Evolutionary conservation across 2,329 filamentous ascomycete species (phyloP).

Genomic region (Neodidymelliopsis sp.): DNA sequence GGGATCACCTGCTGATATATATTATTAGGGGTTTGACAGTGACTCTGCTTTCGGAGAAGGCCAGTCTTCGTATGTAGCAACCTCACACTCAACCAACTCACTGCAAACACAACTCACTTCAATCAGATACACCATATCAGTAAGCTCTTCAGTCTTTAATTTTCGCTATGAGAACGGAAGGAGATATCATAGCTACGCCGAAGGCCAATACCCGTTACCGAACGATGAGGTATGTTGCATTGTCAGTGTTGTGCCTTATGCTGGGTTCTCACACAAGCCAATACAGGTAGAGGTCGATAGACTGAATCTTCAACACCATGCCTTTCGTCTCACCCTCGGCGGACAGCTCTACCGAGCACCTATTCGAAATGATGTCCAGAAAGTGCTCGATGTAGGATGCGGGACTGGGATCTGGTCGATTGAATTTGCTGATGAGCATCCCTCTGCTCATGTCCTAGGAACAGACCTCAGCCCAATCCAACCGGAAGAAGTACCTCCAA

Average conservation of each 20-base stretch:
- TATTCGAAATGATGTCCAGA: conserved; percentile 35
- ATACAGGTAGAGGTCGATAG: conserved; percentile 38
- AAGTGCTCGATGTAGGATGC: conserved; percentile 43
- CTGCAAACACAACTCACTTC: background rate
- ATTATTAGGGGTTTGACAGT: conserved; percentile 34
- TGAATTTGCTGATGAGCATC: conserved; percentile 43
- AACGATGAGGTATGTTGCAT: conserved; percentile 39
- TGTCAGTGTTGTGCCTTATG: background rate
- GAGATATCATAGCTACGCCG: conserved; percentile 42
- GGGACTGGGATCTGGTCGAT: conserved; percentile 47
- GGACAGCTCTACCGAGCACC: conserved; percentile 41
- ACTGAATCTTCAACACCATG: conserved; percentile 45
- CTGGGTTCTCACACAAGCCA: conserved; percentile 7
- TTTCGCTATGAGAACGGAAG: conserved; percentile 42
- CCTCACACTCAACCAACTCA: background rate
- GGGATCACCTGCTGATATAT: background rate
- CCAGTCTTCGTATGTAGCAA: conserved; percentile 25
- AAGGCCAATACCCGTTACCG: conserved; percentile 42
- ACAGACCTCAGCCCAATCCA: conserved; percentile 47
- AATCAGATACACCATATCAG: conserved; percentile 40
- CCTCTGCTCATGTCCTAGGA: conserved; percentile 42
- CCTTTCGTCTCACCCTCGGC: conserved; percentile 44
- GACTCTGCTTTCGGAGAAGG: conserved; percentile 39
- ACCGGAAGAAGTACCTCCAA: conserved; percentile 40
- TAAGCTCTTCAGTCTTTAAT: conserved; percentile 40